phyloP scores from a whole-genome alignment of 371 early-diverging fungal genomes.

The Mortierella sp. region DNA sequence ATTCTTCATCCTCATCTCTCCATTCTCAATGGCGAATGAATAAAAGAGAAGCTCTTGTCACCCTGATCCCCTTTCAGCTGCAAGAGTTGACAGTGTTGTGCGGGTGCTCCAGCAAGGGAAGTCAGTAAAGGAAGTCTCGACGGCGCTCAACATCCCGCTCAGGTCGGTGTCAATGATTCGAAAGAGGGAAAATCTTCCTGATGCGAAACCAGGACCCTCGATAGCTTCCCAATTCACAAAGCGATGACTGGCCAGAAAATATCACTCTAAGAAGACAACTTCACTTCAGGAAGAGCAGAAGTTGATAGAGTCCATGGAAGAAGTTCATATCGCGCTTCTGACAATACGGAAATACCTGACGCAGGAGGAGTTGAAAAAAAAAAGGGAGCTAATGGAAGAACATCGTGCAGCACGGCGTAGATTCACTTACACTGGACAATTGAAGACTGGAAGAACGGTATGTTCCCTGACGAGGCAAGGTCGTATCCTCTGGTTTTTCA shows the following conservation, averaged over 20 bases:
- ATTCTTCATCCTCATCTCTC: no score
- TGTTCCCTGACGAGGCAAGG: conserved; percentile 7
- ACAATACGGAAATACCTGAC: neutral
- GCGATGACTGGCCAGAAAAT: neutral
- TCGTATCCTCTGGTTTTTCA: conserved; percentile 3
- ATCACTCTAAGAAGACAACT: no score
- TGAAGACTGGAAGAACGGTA: conserved; percentile 17
- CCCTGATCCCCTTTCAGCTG: neutral
- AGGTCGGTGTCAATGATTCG: neutral
- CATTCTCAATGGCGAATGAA: no score
- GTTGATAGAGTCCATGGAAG: no score
- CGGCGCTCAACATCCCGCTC: neutral
- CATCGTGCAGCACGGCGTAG: neutral
- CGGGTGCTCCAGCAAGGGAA: neutral
- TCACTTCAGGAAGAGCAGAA: no score
- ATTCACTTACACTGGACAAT: conserved; percentile 9
- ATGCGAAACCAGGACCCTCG: neutral
- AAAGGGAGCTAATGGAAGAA: neutral
- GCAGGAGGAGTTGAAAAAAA: conserved; percentile 2
- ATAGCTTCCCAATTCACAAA: neutral
- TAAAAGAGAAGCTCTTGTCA: no score
- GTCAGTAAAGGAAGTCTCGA: neutral
- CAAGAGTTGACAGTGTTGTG: neutral
- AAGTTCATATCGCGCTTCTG: no score
- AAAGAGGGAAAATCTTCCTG: neutral